Base-by-base conservation (phyloP, 345 rosid species). In the Raphanus raphanistrum region DNA sequence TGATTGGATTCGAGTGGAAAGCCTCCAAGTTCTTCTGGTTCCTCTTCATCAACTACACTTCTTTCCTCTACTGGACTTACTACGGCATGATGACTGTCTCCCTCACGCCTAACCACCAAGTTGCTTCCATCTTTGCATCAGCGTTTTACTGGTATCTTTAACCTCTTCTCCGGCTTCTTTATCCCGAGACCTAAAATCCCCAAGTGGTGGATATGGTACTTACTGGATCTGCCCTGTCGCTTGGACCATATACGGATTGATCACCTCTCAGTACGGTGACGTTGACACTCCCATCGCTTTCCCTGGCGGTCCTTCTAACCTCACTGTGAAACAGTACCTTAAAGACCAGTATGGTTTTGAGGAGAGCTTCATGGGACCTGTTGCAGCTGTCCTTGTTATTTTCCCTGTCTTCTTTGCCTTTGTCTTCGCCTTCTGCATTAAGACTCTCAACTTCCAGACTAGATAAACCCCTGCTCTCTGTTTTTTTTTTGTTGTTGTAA, bases 1-100 rank as follows among this genome's bases (percentile, higher is more conserved):
- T 89, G 97, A 76, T 94, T 64, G 75, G 86, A 54, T 94, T 94
- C 74, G 79, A 85, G 69, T 94, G 97, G 97, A 87, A 86, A 57
- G 87, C 65, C 11, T 85, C 84, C n/a, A 94, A 94, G 81, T 84
- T 92, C 84, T 84, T 85, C 28, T 89, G 98, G 91, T 92, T 94
- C 79, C 82, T 87, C 86, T 90, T 88, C 73, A 72, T 92, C 85
- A 84, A 83, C 48, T 92, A 92, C 86, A 87, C 86, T 82, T 87
- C 97, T 5, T 92, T 92, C 86, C 90, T 94, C 38, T 85, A 92
- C 92, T 94, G 85, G 90, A 89, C 98, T 4, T 94, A 89, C 87
- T 94, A 94, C 1, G 97, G 97, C 63, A 89, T 92, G 98, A 90
- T 94, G 98, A 87, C 93, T 0, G 94, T 89, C 69, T 82, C 98